These are phyloP conservation scores for Amphirosellinia nigrospora DNA, from an alignment of 495 filamentous ascomycete species.

Conservation along the genomic window DNA sequence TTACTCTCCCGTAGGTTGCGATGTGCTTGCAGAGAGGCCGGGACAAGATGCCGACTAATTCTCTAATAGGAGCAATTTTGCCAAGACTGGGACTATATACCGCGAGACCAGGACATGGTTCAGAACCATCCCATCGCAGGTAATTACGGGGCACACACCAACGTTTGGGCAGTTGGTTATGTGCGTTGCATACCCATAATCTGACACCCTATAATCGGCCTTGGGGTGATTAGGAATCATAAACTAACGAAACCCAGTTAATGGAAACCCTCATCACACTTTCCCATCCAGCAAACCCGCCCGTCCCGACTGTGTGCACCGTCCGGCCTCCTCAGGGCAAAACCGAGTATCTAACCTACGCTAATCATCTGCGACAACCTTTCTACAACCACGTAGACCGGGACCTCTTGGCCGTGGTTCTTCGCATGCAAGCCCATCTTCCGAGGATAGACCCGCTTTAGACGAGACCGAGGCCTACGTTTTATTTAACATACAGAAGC, in stretches of 20 bases:
- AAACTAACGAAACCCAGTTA: slow-evolving; percentile 4
- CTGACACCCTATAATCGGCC: background rate
- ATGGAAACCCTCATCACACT: slow-evolving; percentile 23
- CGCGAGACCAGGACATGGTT: background rate
- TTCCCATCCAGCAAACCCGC: slow-evolving; percentile 6
- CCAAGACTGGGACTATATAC: slow-evolving; percentile 16
- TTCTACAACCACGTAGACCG: slow-evolving; percentile 3
- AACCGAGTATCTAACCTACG: slow-evolving; percentile 8
- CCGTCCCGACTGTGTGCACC: background rate
- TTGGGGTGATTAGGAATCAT: background rate
- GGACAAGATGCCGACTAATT: background rate
- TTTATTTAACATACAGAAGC: background rate
- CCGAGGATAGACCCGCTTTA: background rate
- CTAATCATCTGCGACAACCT: background rate
- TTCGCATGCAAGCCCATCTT: slow-evolving; percentile 12
- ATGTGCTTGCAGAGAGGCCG: background rate
- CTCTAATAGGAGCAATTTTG: slow-evolving; percentile 8
- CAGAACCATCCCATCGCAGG: background rate
- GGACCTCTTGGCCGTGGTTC: background rate
- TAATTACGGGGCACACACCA: slow-evolving; percentile 12
- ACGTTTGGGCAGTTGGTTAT: slow-evolving; percentile 3
- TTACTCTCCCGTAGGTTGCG: background rate
- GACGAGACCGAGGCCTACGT: background rate
- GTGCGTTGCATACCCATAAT: background rate
- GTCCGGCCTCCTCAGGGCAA: background rate